phyloP scores from a whole-genome alignment of 805 yeast species.

The Saccharomyces cerevisiae region DNA sequence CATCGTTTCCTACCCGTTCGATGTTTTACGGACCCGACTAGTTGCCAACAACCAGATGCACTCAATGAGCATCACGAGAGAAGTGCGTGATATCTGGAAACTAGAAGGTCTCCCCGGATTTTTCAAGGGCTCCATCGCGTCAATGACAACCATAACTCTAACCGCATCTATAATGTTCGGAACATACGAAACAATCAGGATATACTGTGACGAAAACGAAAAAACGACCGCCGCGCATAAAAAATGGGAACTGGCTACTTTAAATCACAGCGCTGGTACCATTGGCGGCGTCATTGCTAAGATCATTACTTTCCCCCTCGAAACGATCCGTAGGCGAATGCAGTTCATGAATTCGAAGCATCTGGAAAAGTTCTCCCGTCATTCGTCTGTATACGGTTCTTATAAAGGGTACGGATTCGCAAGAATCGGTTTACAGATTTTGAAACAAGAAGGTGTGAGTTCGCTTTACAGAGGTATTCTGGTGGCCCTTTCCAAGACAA shows the following conservation, averaged over 20 bases:
- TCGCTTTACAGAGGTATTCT: conserved; percentile 72
- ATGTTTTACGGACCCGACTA: conserved; percentile 76
- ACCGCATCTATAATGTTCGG: conserved; percentile 71
- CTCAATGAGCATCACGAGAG: conserved; percentile 14
- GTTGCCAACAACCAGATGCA: conserved; percentile 49
- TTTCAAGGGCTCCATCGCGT: conserved; percentile 41
- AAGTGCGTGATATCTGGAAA: conserved; percentile 29
- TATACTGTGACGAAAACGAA: conserved; percentile 34
- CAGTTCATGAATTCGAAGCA: conserved; percentile 43
- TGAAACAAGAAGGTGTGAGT: conserved; percentile 47
- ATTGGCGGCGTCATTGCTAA: conserved; percentile 73
- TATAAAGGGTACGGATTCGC: conserved; percentile 22
- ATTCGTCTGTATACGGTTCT: conserved; percentile 12
- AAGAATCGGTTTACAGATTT: conserved; percentile 32
- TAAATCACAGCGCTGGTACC: conserved; percentile 57
- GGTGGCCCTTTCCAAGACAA: conserved; percentile 65
- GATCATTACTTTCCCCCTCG: conserved; percentile 73
- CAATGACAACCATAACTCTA: conserved; percentile 56
- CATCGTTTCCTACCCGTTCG: conserved; percentile 75
- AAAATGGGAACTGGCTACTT: conserved; percentile 13
- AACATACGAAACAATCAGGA: conserved; percentile 42
- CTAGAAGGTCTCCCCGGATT: conserved; percentile 41
- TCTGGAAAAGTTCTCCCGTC: conserved; percentile 15
- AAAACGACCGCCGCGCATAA: conserved; percentile 6
- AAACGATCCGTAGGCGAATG: conserved; percentile 66